Evolutionary conservation across 768 basidiomycete species (phyloP), one percentile per base, ranked within the genome.

Genomic region (Rhodosporidiobolus odoratus): DNA sequence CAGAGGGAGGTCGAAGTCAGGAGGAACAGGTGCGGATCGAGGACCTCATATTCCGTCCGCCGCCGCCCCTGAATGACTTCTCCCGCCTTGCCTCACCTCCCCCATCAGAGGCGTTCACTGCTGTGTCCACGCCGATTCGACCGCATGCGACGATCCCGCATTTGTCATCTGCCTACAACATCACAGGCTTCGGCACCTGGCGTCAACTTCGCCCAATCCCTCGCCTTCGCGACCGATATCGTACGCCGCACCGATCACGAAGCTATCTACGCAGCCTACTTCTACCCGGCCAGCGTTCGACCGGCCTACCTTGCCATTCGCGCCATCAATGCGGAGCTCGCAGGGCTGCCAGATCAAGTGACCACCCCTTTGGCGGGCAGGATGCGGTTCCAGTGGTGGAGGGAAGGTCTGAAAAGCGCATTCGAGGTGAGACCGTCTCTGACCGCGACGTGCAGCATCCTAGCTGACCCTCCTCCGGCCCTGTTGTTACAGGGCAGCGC

Each of bases 311-410:
- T 74, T 12, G 74, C 74, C 12, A 53, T 77, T 34, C 45, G 68
- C 10, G 76, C 76, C 19, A 57, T 77, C 62, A 77, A 77, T 57
- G 68, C 68, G 41, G 76, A 77, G 66, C 69, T 77, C 3, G 72
- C 72, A 8, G 61, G 48, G 15, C 61, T 77, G 38, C 70, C 70
- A 1, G 76, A 77, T 47, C 58, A 70, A 32, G 76, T 77, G 12
- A 65, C 66, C 45, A 75, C 72, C 53, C 64, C 64, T 32, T 25
- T 75, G 27, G 66, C 75, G 27, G 76, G 74, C 5, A 58, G 72
- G 52, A 68, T 77, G 65, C 58, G 76, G 32, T 75, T 54, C 47
- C 76, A 77, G 58, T 77, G 74, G 74, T 77, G 76, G 76, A 68
- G 66, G 47, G 76, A 77, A 19, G 75, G 69, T 12, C 37, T 77